A percentile compares a stretch with the other conserved stretches of the same genome.
Evolutionary conservation across 1,284 basidiomycete species (phyloP).

Genomic region (Microbotryomycetes sp.): DNA sequence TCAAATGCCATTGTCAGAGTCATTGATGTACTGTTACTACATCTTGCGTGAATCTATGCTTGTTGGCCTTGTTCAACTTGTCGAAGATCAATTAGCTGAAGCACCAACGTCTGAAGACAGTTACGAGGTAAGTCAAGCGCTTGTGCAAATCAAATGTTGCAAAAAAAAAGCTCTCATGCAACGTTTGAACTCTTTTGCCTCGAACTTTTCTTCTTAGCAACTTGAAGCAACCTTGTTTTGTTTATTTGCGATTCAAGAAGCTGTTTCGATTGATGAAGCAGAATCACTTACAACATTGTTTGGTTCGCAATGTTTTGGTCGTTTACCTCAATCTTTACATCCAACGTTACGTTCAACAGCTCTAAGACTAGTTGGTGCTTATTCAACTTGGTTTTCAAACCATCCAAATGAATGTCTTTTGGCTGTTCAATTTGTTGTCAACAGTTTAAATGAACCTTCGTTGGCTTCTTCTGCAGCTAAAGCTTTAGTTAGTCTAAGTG

Average conservation of each 20-base stretch:
- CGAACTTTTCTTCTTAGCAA: conserved; percentile 14
- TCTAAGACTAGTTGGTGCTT: conserved; percentile 31
- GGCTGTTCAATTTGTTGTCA: conserved; percentile 31
- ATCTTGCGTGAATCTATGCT: conserved; percentile 35
- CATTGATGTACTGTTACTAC: conserved; percentile 36
- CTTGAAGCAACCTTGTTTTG: conserved; percentile 37
- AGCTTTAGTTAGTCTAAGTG: conserved; percentile 34
- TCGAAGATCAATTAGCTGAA: conserved; percentile 18
- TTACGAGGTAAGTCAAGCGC: conserved; percentile 4
- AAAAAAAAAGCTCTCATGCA: too few relatives aligned
- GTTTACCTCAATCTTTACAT: conserved; percentile 10
- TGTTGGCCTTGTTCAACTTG: conserved; percentile 27
- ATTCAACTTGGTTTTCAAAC: conserved; percentile 35
- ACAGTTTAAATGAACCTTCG: conserved; percentile 14
- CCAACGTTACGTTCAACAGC: conserved; percentile 26
- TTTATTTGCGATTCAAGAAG: conserved; percentile 35
- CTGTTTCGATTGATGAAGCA: conserved; percentile 27
- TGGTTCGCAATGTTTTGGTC: conserved; percentile 27
- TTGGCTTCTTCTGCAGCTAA: conserved; percentile 32
- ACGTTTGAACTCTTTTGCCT: not conserved
- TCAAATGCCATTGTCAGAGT: conserved; percentile 29
- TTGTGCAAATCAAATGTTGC: not conserved
- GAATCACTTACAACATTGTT: conserved; percentile 28
- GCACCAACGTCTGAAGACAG: conserved; percentile 8
- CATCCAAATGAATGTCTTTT: conserved; percentile 22